Base-by-base conservation (phyloP, 2,329 filamentous ascomycete species). In the Calonectria pauciramosa region DNA sequence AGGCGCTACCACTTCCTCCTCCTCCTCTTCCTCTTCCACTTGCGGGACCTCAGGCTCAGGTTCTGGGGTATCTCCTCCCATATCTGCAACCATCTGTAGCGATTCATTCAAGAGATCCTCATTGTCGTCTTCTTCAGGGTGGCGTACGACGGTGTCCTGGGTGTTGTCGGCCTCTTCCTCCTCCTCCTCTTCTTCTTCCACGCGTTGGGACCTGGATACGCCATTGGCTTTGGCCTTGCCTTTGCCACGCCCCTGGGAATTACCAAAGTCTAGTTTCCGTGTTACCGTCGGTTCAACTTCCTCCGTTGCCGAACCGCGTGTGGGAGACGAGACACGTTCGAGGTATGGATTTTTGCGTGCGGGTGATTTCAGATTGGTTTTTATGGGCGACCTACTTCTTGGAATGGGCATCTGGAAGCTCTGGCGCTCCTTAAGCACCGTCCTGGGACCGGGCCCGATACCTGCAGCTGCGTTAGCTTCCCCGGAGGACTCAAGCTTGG, bases 281-380 rank as follows among this genome's bases (percentile, higher is more conserved):
- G 88, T 90, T 18, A 92, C 88, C 6, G 87, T 85, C 30, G 82
- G 82, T 16, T 84, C 82, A 30, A 83, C 83, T 18, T 83, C 82
- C 52, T 83, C 84, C 71, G 75, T 75, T 41, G 75, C 78, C 2
- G 85, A 83, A n/a, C 85, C 87, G 28, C 86, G 86, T 13, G 83
- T 81, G 0, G 90, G 88, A 20, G 89, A 91, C 16, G 90, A 90
- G 23, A 86, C 86, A 56, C 88, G 90, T 36, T 88, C 89, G 68
- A 93, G 83, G 63, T 89, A 89, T 6, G 90, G 91, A 78, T 91
- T 92, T 71, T 90, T 89, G 75, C 91, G 89, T 32, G 93, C 92
- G 0, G 93, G 93, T 2, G 90, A 91, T 16, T 87, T 86, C 32
- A 92, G 87, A 41, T 89, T 86, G 4, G 93, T 93, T 83, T 94